These are phyloP conservation scores for Botryotinia narcissicola DNA, from an alignment of 2,329 filamentous ascomycete genomes.

Conservation along the genomic window DNA sequence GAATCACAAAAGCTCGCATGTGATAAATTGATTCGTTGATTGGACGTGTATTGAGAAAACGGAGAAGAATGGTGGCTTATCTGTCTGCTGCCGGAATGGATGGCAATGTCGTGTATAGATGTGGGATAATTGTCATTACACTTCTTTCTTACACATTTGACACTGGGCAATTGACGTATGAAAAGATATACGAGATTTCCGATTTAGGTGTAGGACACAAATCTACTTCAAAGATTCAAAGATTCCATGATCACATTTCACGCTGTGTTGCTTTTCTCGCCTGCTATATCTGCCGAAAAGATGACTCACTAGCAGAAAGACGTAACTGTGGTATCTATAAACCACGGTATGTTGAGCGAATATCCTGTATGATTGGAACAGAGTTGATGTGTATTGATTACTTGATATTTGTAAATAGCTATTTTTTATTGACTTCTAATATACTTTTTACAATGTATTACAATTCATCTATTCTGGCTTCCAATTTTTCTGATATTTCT, in stretches of 20 bases:
- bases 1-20: neutral
- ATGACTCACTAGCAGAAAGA: neutral
- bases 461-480: rapidly evolving
- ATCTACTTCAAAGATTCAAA: neutral
- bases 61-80: neutral
- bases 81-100: neutral
- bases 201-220: neutral
- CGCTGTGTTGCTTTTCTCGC: neutral
- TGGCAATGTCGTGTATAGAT: neutral
- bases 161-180: neutral
- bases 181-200: neutral
- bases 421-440: neutral
- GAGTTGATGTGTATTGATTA: neutral
- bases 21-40: neutral
- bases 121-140: neutral
- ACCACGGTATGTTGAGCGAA: too few relatives aligned
- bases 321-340: neutral
- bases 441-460: neutral
- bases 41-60: neutral
- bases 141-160: neutral
- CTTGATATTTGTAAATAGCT: neutral
- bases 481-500: neutral
- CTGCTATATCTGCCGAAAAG: neutral
- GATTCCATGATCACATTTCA: neutral
- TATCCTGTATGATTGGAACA: neutral